These are phyloP conservation scores for Xylaria telfairii DNA, from an alignment of 495 filamentous ascomycete species.

Conservation along the genomic window DNA sequence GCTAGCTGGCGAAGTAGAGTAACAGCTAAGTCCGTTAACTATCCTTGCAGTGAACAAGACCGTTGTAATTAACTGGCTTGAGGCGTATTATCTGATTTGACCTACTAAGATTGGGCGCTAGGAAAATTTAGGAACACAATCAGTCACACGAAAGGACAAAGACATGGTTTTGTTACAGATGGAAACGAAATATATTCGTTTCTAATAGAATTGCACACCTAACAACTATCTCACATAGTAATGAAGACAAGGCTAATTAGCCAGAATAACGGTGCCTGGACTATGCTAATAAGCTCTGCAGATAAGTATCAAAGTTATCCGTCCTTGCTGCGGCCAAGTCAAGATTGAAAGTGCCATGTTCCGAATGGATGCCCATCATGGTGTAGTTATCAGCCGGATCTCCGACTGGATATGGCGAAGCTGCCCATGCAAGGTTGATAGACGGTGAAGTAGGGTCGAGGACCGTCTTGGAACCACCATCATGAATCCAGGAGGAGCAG, in stretches of 20 bases:
- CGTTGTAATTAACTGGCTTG: background rate
- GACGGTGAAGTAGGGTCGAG: conserved; percentile 45
- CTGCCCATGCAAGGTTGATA: conserved; percentile 49
- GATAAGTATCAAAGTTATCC: conserved; percentile 41
- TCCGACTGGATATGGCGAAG: conserved; percentile 39
- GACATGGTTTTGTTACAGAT: background rate
- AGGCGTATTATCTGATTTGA: background rate
- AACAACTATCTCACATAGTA: background rate
- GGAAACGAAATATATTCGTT: background rate
- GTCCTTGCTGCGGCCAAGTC: conserved; percentile 48
- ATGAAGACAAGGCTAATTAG: background rate
- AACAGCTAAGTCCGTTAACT: too few relatives aligned
- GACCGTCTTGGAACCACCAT: conserved; percentile 33
- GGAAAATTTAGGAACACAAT: background rate
- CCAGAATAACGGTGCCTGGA: background rate
- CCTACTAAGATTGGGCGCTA: background rate
- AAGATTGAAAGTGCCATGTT: conserved; percentile 41
- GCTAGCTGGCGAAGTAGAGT: background rate
- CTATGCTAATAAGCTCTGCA: conserved; percentile 7
- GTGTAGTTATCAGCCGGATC: conserved; percentile 42
- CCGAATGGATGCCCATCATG: conserved; percentile 50
- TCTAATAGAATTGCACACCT: background rate
- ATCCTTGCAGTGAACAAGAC: background rate
- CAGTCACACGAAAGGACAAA: background rate
- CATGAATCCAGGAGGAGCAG: conserved; percentile 38